A percentile compares a stretch with the other conserved stretches of the same genome.
phyloP scores from a whole-genome alignment of 2,329 filamentous ascomycete genomes.

The Penicillium digitatum region DNA sequence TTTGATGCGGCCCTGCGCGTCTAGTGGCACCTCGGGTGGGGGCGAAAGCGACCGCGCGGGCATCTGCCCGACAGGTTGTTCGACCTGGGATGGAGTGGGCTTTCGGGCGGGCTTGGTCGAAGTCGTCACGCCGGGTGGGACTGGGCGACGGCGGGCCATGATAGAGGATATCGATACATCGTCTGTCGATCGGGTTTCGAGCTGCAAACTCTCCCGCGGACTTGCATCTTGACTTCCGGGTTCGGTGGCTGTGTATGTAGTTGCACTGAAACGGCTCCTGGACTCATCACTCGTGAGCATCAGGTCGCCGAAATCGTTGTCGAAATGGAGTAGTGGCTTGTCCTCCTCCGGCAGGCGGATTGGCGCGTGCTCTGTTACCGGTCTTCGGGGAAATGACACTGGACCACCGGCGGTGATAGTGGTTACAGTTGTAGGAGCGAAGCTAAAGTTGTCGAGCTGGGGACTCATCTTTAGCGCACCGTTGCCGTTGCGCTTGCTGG shows the following conservation, averaged over 20 bases:
- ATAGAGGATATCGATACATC: slow-evolving; percentile 30
- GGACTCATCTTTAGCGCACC: slow-evolving; percentile 22
- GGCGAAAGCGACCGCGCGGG: slow-evolving; percentile 51
- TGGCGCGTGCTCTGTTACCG: slow-evolving; percentile 27
- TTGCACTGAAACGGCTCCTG: slow-evolving; percentile 61
- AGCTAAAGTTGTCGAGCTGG: slow-evolving; percentile 26
- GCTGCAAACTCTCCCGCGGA: slow-evolving; percentile 33
- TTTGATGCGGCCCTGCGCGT: slow-evolving; percentile 61
- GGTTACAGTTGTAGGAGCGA: slow-evolving; percentile 32
- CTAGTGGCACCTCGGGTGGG: slow-evolving; percentile 49
- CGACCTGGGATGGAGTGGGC: slow-evolving; percentile 39
- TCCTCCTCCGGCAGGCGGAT: slow-evolving; percentile 12
- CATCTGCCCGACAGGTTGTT: slow-evolving; percentile 25
- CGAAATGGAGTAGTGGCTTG: slow-evolving; percentile 24
- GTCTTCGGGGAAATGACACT: slow-evolving; percentile 29
- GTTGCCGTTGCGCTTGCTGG: slow-evolving; percentile 28
- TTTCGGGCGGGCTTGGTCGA: slow-evolving; percentile 40
- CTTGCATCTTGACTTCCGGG: slow-evolving; percentile 38
- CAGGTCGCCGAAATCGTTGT: slow-evolving; percentile 33
- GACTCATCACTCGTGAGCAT: slow-evolving; percentile 50
- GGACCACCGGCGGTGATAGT: slow-evolving; percentile 31
- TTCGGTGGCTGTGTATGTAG: slow-evolving; percentile 43
- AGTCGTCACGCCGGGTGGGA: slow-evolving; percentile 30
- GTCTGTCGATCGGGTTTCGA: slow-evolving; percentile 33
- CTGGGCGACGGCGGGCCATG: slow-evolving; percentile 40